Base-by-base conservation (phyloP, 1,284 basidiomycete genomes). In the Irpex lacteus region DNA sequence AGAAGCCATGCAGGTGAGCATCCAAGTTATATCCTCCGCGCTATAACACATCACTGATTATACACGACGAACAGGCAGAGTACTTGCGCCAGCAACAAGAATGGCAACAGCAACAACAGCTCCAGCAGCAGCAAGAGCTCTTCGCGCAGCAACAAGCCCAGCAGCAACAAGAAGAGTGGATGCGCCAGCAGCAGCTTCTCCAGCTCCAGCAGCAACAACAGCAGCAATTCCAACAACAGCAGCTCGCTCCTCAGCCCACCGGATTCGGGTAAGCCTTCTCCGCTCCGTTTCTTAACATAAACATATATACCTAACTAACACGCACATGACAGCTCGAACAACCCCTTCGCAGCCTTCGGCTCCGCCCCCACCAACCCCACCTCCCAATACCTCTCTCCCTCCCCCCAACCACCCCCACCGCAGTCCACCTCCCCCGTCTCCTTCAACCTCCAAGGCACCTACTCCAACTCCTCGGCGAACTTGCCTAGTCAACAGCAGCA, bases 1-100 rank as follows among this genome's bases (percentile, higher is more conserved):
- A 70, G 89, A 93, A 74, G 89, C 89, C 18, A 83, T 87, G 71
- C 88, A 91, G 78, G 83, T 83, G 63, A 19, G 71, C 67, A 6
- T 34, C 6, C 26, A 26, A 21, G 21, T 21, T 21, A 21, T 21
- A 44, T 44, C 9, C n/a, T 4, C 2, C 40, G 40, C 4, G 40
- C 3, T 44, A 44, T 44, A 44, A n/a, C 2, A n/a, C 3, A 44
- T 52, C 13, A 52, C n/a, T 44, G n/a, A 59, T 8, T n/a, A 54
- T 59, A 44, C 38, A 60, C 38, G 60, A 5, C 8, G 26, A 37
- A 19, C 53, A 87, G 85, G 87, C 86, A 9, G 90, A 92, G 70
- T 92, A 88, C 71, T 69, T 89, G 72, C 86, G 87, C 59, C 89
- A 92, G 70, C 90, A 92, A 68, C 87, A 90, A 71, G 81, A 90